Evolutionary conservation across 441 rosid genomes (phyloP).

Genomic region (Pelargonium fulgidum): DNA sequence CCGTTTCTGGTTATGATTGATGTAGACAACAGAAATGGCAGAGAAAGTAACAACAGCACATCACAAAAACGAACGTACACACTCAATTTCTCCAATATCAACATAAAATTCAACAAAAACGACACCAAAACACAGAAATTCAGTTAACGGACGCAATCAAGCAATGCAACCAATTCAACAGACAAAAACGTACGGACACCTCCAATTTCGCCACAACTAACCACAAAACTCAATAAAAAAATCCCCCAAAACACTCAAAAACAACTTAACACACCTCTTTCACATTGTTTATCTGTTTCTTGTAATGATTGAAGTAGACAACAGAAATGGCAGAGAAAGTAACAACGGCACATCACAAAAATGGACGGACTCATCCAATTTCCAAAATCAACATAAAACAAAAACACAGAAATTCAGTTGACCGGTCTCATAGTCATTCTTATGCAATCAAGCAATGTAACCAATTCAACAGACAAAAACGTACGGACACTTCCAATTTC

Average conservation of each 20-base stretch:
- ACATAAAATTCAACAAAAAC: no score
- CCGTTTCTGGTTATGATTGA: constrained; percentile 23
- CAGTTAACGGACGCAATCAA: no score
- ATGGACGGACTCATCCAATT: constrained; percentile 13
- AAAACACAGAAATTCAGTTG: no score
- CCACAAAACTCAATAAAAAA: not conserved
- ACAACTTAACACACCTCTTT: constrained; percentile 12
- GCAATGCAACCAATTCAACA: not conserved
- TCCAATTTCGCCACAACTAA: not conserved
- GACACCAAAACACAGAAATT: no score
- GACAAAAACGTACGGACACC: not conserved
- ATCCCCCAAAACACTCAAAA: not conserved
- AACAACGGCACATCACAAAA: constrained; percentile 40
- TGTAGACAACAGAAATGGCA: constrained; percentile 55
- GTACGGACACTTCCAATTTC: not conserved
- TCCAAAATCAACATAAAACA: no score
- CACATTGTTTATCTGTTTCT: constrained; percentile 16
- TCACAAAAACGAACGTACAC: constrained; percentile 27
- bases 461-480: not conserved
- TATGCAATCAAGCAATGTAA: not conserved
- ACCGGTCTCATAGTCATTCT: no score
- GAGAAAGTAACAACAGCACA: constrained; percentile 39
- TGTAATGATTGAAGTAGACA: constrained; percentile 36
- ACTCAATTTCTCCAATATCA: no score
- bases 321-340: constrained; percentile 48